These are phyloP conservation scores for Sporothrix inflata DNA, from an alignment of 2,329 filamentous ascomycete genomes.

Conservation along the genomic window DNA sequence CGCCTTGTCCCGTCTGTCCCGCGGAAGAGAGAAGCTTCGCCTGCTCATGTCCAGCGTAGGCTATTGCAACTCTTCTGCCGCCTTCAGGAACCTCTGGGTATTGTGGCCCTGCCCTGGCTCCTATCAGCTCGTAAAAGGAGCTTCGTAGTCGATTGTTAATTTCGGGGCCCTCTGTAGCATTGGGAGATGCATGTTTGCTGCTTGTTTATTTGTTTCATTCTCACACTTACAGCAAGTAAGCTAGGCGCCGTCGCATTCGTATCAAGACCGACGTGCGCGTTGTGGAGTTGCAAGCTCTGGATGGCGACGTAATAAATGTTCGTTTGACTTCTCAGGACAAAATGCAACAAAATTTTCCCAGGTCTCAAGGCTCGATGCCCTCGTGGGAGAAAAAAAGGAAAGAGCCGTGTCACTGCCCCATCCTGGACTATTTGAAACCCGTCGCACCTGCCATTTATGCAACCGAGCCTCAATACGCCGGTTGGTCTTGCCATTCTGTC, in stretches of 20 bases:
- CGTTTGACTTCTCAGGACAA: neutral
- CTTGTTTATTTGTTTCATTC: neutral
- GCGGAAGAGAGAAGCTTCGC: constrained; percentile 5
- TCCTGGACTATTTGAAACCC: neutral
- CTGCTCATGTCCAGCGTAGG: neutral
- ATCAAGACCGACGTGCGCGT: neutral
- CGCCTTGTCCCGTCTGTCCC: neutral
- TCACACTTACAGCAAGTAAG: neutral
- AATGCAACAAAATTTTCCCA: neutral
- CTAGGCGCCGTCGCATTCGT: neutral
- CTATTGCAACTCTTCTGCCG: neutral
- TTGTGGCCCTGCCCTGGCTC: neutral
- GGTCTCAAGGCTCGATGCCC: neutral
- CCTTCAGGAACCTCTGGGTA: no score
- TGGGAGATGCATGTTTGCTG: neutral
- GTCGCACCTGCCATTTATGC: constrained; percentile 17
- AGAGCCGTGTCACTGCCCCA: neutral
- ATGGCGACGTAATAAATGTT: neutral
- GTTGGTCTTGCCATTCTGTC: constrained; percentile 10
- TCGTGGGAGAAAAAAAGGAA: neutral
- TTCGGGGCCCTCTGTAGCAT: neutral
- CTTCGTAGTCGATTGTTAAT: neutral
- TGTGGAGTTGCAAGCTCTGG: neutral
- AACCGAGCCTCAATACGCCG: neutral
- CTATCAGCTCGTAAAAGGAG: neutral